Evolutionary conservation across 129 eudicot genomes (phyloP).

Genomic region (Kitagawia praeruptora): DNA sequence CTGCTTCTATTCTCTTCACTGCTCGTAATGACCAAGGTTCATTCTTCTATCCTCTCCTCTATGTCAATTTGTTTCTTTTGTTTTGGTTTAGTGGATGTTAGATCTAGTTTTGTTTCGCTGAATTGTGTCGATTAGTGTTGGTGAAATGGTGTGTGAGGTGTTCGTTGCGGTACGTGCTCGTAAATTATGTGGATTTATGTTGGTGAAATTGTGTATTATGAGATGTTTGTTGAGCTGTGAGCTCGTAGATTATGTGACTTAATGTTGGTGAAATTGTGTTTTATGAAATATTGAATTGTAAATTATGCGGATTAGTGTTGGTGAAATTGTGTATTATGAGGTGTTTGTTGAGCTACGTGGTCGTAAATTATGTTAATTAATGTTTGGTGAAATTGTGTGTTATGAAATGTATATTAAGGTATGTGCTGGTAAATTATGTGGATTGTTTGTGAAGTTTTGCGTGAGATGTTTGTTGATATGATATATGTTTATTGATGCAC

Average conservation of each 20-base stretch:
- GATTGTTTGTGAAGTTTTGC: too few relatives aligned
- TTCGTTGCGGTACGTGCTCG: background rate
- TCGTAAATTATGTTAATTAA: too few relatives aligned
- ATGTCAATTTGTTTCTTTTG: background rate
- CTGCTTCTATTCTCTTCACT: constrained; percentile 66
- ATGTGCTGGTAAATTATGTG: too few relatives aligned
- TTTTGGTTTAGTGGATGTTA: background rate
- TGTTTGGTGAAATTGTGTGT: background rate
- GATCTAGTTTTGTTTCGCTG: background rate
- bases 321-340: background rate
- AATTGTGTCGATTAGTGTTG: background rate
- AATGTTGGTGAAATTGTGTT: too few relatives aligned
- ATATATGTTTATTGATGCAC: too few relatives aligned
- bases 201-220: background rate
- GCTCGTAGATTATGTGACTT: too few relatives aligned
- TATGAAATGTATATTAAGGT: too few relatives aligned
- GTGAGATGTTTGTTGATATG: too few relatives aligned
- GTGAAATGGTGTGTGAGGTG: background rate
- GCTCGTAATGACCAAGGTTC: constrained; percentile 82
- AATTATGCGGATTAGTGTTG: too few relatives aligned
- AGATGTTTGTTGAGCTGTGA: background rate
- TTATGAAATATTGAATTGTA: too few relatives aligned
- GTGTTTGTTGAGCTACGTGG: too few relatives aligned
- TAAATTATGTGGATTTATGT: background rate
- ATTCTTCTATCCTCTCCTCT: background rate